These are phyloP conservation scores for Talaromyces sp. DNA, from an alignment of 2,329 filamentous ascomycete genomes.

Conservation along the genomic window DNA sequence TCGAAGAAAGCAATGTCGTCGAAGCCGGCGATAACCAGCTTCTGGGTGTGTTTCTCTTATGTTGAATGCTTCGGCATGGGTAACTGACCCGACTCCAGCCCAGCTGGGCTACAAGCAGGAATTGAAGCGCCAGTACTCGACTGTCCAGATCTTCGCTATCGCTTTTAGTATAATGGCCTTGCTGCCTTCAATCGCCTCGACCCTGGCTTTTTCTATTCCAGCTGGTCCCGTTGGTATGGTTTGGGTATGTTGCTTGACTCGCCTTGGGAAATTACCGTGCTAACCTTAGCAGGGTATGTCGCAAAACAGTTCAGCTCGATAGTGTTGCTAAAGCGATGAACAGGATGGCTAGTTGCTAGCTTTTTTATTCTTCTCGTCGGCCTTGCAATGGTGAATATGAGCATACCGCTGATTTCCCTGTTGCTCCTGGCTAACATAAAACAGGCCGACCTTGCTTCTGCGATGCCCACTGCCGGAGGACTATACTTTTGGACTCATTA, in stretches of 20 bases:
- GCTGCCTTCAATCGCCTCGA: conserved; percentile 55
- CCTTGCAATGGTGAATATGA: conserved; percentile 48
- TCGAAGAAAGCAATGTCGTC: conserved; percentile 5
- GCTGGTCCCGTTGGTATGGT: conserved; percentile 57
- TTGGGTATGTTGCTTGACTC: conserved; percentile 39
- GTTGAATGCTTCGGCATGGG: neutral
- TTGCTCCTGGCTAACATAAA: neutral
- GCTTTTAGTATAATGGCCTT: conserved; percentile 58
- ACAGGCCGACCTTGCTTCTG: conserved; percentile 45
- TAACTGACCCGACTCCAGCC: conserved; percentile 1
- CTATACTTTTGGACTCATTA: conserved; percentile 58
- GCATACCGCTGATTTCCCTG: conserved; percentile 12
- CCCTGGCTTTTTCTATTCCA: conserved; percentile 53
- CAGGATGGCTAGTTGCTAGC: conserved; percentile 53
- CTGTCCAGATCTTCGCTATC: conserved; percentile 57
- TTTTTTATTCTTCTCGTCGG: conserved; percentile 55
- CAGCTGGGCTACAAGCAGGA: conserved; percentile 53
- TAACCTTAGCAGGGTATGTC: conserved; percentile 9
- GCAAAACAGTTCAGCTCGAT: neutral
- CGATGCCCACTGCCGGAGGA: conserved; percentile 55
- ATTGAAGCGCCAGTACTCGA: conserved; percentile 55
- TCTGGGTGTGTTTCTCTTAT: conserved; percentile 1
- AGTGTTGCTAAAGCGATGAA: neutral
- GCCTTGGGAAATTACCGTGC: neutral
- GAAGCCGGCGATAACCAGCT: conserved; percentile 6